These are phyloP conservation scores for Mortierella sp. DNA, from an alignment of 371 early-diverging fungal species.

Conservation along the genomic window DNA sequence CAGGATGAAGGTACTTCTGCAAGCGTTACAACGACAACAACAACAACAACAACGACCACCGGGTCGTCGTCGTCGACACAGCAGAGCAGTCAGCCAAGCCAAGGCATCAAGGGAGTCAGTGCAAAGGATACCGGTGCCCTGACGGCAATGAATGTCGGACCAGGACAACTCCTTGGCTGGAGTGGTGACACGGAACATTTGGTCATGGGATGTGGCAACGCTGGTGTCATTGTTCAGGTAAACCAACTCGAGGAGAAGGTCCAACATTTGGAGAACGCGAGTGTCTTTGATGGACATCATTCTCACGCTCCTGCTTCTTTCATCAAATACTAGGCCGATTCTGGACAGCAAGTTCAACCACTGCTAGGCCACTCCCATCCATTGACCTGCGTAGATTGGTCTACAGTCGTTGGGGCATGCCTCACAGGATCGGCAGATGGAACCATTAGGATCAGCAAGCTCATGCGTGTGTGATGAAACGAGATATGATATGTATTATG, in stretches of 20 bases:
- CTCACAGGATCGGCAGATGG: constrained; percentile 67
- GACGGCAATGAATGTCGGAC: constrained; percentile 38
- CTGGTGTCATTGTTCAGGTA: constrained; percentile 48
- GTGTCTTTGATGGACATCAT: too few relatives aligned
- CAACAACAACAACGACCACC: too few relatives aligned
- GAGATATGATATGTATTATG: too few relatives aligned
- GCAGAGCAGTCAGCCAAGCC: constrained; percentile 3
- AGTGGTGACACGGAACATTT: constrained; percentile 49
- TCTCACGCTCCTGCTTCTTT: neutral
- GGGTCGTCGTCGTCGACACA: neutral
- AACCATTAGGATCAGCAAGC: constrained; percentile 63
- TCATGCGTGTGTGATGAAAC: constrained; percentile 68
- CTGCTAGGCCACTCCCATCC: constrained; percentile 59
- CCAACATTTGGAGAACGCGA: too few relatives aligned
- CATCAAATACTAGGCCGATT: constrained; percentile 48
- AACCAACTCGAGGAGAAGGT: too few relatives aligned
- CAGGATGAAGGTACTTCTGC: constrained; percentile 12
- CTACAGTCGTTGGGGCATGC: constrained; percentile 64
- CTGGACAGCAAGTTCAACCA: constrained; percentile 58
- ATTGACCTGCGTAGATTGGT: constrained; percentile 69
- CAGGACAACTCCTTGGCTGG: constrained; percentile 43
- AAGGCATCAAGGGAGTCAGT: neutral
- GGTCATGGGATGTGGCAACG: constrained; percentile 52
- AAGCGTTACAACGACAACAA: too few relatives aligned
- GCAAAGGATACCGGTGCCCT: constrained; percentile 19